Conservation (phyloP, 306 rosid genomes). For the Vigna trinervia region DNA sequence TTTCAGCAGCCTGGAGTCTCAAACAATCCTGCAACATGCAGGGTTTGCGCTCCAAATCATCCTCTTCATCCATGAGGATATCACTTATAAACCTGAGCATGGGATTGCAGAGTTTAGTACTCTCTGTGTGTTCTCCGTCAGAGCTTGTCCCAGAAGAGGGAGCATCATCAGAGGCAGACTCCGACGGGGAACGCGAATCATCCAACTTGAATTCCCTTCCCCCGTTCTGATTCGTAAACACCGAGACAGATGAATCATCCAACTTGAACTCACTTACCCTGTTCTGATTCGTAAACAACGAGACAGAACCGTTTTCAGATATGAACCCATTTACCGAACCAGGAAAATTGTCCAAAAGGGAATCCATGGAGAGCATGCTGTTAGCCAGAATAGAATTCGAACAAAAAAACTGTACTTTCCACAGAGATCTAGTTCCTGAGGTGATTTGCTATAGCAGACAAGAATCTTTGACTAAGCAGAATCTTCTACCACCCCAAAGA, state of each 20-base stretch:
- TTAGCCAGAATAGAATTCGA: not conserved
- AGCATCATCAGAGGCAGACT: conserved; percentile 38
- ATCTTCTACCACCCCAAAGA: conserved; percentile 48
- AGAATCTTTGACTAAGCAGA: conserved; percentile 42
- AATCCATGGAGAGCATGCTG: conserved; percentile 49
- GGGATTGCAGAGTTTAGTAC: conserved; percentile 60
- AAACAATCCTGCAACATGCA: conserved; percentile 81
- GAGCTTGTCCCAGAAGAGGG: conserved; percentile 46
- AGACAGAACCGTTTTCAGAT: conserved; percentile 47
- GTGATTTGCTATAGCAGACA: not conserved
- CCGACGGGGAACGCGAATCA: conserved; percentile 46
- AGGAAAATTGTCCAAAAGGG: conserved; percentile 53
- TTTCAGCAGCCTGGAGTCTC: conserved; percentile 79
- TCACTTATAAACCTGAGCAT: conserved; percentile 71
- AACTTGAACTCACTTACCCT: conserved; percentile 37
- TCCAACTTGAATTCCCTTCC: conserved; percentile 34
- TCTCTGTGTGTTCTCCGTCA: conserved; percentile 53
- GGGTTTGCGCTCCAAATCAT: conserved; percentile 74
- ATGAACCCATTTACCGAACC: conserved; percentile 50
- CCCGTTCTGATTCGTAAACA: conserved; percentile 42
- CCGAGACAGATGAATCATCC: conserved; percentile 44
- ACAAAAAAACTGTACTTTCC: not conserved
- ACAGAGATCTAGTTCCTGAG: conserved; percentile 18
- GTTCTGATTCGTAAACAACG: conserved; percentile 44
- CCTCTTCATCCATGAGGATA: conserved; percentile 83